These are phyloP conservation scores for Tuber aestivum DNA, from an alignment of 495 filamentous ascomycete species.

Conservation along the genomic window DNA sequence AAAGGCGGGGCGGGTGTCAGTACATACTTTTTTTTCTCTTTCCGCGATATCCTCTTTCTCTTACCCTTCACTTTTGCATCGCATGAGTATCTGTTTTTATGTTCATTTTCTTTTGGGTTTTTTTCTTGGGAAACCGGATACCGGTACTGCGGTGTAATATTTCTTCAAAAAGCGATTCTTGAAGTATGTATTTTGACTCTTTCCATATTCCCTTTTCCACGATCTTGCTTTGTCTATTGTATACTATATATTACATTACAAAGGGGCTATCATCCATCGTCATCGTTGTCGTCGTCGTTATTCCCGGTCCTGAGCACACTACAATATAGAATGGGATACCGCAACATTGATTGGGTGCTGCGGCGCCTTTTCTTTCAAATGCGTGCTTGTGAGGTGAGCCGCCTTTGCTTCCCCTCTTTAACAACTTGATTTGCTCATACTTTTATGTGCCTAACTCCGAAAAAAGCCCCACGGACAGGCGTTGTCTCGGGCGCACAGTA, in stretches of 20 bases:
- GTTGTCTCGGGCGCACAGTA: background rate
- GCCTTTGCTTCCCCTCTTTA: background rate
- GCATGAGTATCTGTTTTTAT: constrained; percentile 1
- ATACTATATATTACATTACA: constrained; percentile 5
- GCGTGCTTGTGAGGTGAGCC: background rate
- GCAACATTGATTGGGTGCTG: background rate
- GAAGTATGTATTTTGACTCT: constrained; percentile 5
- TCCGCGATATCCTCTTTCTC: background rate
- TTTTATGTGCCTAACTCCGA: background rate
- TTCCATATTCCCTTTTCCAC: background rate
- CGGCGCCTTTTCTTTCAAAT: background rate
- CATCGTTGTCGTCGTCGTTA: background rate
- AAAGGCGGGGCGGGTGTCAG: background rate
- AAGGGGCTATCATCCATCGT: background rate
- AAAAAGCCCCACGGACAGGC: background rate
- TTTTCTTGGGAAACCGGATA: background rate
- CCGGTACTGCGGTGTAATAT: background rate
- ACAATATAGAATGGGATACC: background rate
- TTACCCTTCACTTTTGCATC: background rate
- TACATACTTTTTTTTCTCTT: background rate
- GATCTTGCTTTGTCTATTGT: constrained; percentile 3
- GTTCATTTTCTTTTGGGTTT: background rate
- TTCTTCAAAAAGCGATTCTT: constrained; percentile 4
- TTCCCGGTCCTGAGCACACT: background rate
- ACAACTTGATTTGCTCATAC: background rate